Percentiles rank a stretch among this genome's conserved stretches.
Conservation (phyloP, 371 early-diverging fungal species). For the Mucor irregularis region DNA sequence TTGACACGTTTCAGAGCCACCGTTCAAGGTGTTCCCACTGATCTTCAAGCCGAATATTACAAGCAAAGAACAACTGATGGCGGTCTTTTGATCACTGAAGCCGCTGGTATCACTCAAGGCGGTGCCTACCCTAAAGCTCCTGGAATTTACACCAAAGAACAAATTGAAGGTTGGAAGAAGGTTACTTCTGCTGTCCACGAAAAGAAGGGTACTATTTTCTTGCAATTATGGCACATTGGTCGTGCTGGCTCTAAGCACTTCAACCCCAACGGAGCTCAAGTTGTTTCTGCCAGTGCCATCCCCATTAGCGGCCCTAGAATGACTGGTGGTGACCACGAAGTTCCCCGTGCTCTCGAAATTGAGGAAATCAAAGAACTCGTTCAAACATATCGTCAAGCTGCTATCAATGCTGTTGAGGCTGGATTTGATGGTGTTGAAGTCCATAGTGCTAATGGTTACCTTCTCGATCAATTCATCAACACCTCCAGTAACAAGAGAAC, state of each 20-base stretch:
- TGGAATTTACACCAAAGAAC: slow-evolving; percentile 41
- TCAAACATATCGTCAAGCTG: slow-evolving; percentile 59
- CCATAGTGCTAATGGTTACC: slow-evolving; percentile 70
- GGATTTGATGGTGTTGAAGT: slow-evolving; percentile 72
- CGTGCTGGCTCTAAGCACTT: not conserved
- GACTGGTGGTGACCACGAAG: slow-evolving; percentile 6
- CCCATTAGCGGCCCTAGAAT: not conserved
- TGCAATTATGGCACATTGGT: slow-evolving; percentile 58
- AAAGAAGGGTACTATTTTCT: slow-evolving; percentile 45
- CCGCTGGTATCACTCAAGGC: slow-evolving; percentile 37
- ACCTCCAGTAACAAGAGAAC: slow-evolving; percentile 54
- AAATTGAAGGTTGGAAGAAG: slow-evolving; percentile 55
- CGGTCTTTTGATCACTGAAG: slow-evolving; percentile 56
- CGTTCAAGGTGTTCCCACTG: slow-evolving; percentile 28
- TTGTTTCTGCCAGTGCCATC: slow-evolving; percentile 5
- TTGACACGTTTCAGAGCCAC: slow-evolving; percentile 39
- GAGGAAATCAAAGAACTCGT: slow-evolving; percentile 62
- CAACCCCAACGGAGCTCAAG: slow-evolving; percentile 2
- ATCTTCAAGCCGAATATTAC: slow-evolving; percentile 47
- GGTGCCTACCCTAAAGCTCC: slow-evolving; percentile 30
- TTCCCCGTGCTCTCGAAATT: slow-evolving; percentile 50
- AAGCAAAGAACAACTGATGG: slow-evolving; percentile 41
- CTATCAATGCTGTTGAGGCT: slow-evolving; percentile 36
- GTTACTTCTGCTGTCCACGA: slow-evolving; percentile 56
- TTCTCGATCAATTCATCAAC: slow-evolving; percentile 58